A percentile compares a stretch with the other conserved stretches of the same genome.
phyloP scores from a whole-genome alignment of 1,139 yeast genomes.

The Suhomyces wounanorum region DNA sequence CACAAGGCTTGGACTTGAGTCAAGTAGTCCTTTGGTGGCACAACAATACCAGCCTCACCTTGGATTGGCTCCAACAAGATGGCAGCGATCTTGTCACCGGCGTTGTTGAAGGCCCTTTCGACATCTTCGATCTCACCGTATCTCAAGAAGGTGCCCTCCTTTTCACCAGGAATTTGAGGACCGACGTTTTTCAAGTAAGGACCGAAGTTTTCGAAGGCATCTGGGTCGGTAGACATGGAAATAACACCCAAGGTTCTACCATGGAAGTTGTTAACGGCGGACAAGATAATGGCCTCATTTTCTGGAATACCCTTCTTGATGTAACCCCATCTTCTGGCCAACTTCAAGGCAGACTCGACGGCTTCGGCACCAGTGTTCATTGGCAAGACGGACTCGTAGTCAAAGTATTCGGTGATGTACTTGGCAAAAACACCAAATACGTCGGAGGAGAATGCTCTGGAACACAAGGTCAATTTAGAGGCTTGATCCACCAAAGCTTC shows the following conservation, averaged over 20 bases:
- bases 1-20: slow-evolving; percentile 73
- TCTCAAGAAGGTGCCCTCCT: slow-evolving; percentile 56
- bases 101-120: slow-evolving; percentile 76
- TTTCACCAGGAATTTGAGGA: slow-evolving; percentile 70
- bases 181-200: slow-evolving; percentile 88
- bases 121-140: slow-evolving; percentile 86
- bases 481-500: slow-evolving; percentile 89
- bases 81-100: slow-evolving; percentile 92
- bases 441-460: slow-evolving; percentile 92
- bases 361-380: slow-evolving; percentile 99
- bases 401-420: slow-evolving; percentile 83
- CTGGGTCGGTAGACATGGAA: slow-evolving; percentile 95
- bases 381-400: slow-evolving; percentile 91
- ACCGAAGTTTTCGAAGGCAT: slow-evolving; percentile 86
- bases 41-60: slow-evolving; percentile 98
- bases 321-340: slow-evolving; percentile 98
- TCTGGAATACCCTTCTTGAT: slow-evolving; percentile 79
- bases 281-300: slow-evolving; percentile 81
- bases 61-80: slow-evolving; percentile 93
- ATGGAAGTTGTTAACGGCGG: slow-evolving; percentile 90
- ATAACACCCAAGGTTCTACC: slow-evolving; percentile 96
- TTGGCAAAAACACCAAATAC: slow-evolving; percentile 86
- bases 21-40: slow-evolving; percentile 84
- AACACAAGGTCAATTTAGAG: slow-evolving; percentile 75
- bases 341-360: slow-evolving; percentile 90